A percentile compares a stretch with the other conserved stretches of the same genome.
Conservation (phyloP, 371 early-diverging fungal species). For the Mortierella sp. region DNA sequence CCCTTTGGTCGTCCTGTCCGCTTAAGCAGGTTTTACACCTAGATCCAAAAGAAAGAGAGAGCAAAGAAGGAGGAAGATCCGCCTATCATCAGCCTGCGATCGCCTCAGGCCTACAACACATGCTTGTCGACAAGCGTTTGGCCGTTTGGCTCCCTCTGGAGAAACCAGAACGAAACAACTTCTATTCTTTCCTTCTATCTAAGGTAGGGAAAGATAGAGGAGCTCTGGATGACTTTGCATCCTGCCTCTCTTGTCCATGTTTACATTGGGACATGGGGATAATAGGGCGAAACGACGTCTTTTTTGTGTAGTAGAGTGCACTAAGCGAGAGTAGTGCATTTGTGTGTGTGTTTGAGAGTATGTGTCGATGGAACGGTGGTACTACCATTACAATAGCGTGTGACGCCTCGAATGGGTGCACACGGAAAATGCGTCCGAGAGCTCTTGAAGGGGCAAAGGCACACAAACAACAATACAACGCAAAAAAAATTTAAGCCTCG, state of each 20-base stretch:
- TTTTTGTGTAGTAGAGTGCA: neutral
- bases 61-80: neutral
- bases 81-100: slow-evolving; percentile 3
- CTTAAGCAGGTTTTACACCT: neutral
- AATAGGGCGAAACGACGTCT: neutral
- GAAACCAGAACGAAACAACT: neutral
- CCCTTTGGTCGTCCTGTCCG: neutral
- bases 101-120: neutral
- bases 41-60: neutral
- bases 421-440: neutral
- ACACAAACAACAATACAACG: too few species aligned
- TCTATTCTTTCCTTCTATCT: neutral
- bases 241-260: neutral
- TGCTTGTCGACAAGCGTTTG: neutral
- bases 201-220: neutral
- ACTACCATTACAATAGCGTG: neutral
- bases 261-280: neutral
- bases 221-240: neutral
- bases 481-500: neutral
- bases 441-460: too few species aligned
- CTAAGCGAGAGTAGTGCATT: too few species aligned
- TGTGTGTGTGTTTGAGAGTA: too few species aligned
- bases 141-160: slow-evolving; percentile 14
- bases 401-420: neutral
- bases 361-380: neutral